Base-by-base conservation (phyloP, 2,329 filamentous ascomycete genomes). In the Dactylellina drechsleri region DNA sequence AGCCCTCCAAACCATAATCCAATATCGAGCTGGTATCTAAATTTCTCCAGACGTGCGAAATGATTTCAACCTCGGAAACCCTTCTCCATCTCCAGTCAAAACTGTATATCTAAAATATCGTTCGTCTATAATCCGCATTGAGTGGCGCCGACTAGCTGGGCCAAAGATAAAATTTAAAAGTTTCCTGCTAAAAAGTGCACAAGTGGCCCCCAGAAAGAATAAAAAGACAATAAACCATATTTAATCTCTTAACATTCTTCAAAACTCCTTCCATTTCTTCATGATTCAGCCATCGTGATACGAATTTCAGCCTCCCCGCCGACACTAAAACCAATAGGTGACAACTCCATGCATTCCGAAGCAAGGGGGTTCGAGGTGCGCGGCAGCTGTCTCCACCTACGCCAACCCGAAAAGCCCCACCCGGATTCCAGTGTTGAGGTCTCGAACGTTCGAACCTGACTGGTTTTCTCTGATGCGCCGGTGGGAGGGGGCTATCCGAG, bases 401-500 rank as follows among this genome's bases (percentile, higher is more conserved):
- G 16, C 47, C n/a, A 2, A 20, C 47, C 43, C 43, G 13, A 47
- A 6, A 20, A 52, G 12, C 49, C n/a, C n/a, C 49, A 52, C 49
- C 49, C 49, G 16, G 13, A 23, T 40, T 45, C 16, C 6, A 28
- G 31, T 45, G 54, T 58, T 58, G 54, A 45, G 54, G 31, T 58
- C 54, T 43, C 36, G 54, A 58, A 16, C 54, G 20, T 47, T 15
- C 15, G 43, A 47, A 47, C 6, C 43, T 47, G 8, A 18, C 20
- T 52, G 49, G 10, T 36, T 36, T 36, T 36, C 31, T 36, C 31
- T 36, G 6, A 4, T 36, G 10, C 31, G 31, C 31, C 6, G 6
- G 31, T 36, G 31, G 31, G 31, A 7, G 26, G 31, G 31, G 10
- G 31, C 31, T 5, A 36, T 36, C 31, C 31, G 31, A 36, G 31